A percentile compares a stretch with the other conserved stretches of the same genome.
Conservation (phyloP, 257 asterid species). For the Capsicum chinense region DNA sequence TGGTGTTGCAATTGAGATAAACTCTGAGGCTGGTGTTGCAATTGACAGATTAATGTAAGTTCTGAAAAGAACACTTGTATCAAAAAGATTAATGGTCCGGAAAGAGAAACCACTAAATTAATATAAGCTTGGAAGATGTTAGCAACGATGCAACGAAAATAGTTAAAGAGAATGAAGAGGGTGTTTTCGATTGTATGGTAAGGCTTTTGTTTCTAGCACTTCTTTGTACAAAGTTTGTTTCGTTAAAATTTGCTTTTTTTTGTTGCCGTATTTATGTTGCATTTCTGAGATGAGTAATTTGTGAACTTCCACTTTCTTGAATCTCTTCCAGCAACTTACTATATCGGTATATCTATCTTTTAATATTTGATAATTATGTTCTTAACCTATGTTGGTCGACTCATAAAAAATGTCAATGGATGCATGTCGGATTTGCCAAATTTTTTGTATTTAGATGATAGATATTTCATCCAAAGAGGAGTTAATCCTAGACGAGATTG, state of each 20-base stretch:
- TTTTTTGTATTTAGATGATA: too few relatives aligned
- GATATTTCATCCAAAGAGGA: neutral
- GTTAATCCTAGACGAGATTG: neutral
- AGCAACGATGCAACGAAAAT: constrained; percentile 23
- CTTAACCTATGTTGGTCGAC: neutral
- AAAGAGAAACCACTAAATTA: neutral
- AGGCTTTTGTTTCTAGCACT: neutral
- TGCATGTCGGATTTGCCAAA: too few relatives aligned
- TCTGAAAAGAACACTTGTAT: too few relatives aligned
- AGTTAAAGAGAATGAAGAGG: constrained; percentile 32
- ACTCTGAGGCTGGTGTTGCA: too few relatives aligned
- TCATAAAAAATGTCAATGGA: too few relatives aligned
- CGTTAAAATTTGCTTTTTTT: neutral
- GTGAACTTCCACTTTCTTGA: neutral
- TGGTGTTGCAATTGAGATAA: too few relatives aligned
- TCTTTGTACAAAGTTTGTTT: neutral
- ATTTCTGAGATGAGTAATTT: constrained; percentile 16
- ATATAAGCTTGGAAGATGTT: constrained; percentile 37
- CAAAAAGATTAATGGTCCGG: too few relatives aligned
- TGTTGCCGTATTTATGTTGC: neutral
- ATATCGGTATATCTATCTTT: neutral
- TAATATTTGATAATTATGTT: neutral
- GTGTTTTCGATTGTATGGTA: constrained; percentile 27
- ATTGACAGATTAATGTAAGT: too few relatives aligned
- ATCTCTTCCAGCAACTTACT: neutral